Evolutionary conservation across 2,329 filamentous ascomycete species (phyloP).

Genomic region (Massarina eburnea): DNA sequence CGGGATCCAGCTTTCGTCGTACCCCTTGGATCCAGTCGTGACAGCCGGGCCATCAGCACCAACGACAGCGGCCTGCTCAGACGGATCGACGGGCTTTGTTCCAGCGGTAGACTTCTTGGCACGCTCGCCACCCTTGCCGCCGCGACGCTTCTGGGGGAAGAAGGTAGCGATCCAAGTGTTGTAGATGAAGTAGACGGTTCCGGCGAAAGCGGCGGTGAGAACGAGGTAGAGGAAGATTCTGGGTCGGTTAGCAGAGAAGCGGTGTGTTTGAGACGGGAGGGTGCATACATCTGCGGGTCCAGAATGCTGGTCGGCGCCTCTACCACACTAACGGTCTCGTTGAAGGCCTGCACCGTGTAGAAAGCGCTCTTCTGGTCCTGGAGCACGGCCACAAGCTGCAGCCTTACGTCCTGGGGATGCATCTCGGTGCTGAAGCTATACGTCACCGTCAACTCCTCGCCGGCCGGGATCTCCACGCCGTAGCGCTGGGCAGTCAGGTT

Average conservation of each 20-base stretch:
- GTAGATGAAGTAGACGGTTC: slow-evolving; percentile 93
- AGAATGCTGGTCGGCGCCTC: slow-evolving; percentile 90
- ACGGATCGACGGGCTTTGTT: slow-evolving; percentile 67
- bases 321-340: slow-evolving; percentile 81
- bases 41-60: slow-evolving; percentile 71
- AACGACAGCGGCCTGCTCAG: slow-evolving; percentile 61
- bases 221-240: slow-evolving; percentile 98
- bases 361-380: slow-evolving; percentile 65
- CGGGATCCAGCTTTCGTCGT: slow-evolving; percentile 94
- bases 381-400: slow-evolving; percentile 77
- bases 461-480: slow-evolving; percentile 71
- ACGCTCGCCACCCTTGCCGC: slow-evolving; percentile 66
- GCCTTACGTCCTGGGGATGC: slow-evolving; percentile 83
- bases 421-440: slow-evolving; percentile 89
- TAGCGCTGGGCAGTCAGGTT: slow-evolving; percentile 83
- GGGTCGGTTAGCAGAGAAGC: slow-evolving; percentile 12
- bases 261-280: slow-evolving; percentile 4
- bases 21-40: slow-evolving; percentile 70
- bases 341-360: slow-evolving; percentile 78
- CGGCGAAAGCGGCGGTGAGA: slow-evolving; percentile 75
- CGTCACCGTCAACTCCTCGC: slow-evolving; percentile 73
- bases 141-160: slow-evolving; percentile 77
- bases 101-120: slow-evolving; percentile 62
- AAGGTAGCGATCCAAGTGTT: slow-evolving; percentile 96
- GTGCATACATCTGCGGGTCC: slow-evolving; percentile 87